A percentile compares a stretch with the other conserved stretches of the same genome.
phyloP scores from a whole-genome alignment of 352 stramenopile genomes.

The Detonula confervacea region DNA sequence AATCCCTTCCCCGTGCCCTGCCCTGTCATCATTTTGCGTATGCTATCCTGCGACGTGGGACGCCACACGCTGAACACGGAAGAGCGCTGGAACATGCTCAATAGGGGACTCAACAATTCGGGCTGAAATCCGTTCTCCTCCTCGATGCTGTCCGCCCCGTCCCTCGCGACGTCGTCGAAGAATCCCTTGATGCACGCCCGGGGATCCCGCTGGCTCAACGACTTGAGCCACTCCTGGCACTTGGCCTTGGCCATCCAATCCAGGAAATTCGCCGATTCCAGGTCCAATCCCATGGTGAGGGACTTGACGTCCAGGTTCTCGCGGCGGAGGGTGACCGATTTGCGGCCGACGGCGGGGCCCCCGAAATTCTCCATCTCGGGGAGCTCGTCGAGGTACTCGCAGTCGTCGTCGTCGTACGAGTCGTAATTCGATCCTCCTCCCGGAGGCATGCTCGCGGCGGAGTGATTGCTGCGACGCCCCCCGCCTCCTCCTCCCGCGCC shows the following conservation, averaged over 20 bases:
- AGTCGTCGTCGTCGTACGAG: too few relatives aligned
- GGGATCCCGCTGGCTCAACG: slow-evolving; percentile 51
- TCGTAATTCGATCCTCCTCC: too few relatives aligned
- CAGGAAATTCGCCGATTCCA: slow-evolving; percentile 41
- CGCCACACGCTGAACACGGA: slow-evolving; percentile 60
- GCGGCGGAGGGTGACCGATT: slow-evolving; percentile 6
- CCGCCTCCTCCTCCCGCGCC: too few relatives aligned
- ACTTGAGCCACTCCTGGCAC: slow-evolving; percentile 49
- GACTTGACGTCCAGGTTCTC: slow-evolving; percentile 30
- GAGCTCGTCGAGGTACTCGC: background rate
- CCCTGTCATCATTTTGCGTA: slow-evolving; percentile 74
- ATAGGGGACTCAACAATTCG: slow-evolving; percentile 47
- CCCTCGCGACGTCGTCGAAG: slow-evolving; percentile 62
- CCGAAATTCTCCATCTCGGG: too few relatives aligned
- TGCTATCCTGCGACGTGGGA: slow-evolving; percentile 49
- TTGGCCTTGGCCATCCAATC: slow-evolving; percentile 41
- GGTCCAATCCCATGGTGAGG: slow-evolving; percentile 39
- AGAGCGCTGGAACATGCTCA: slow-evolving; percentile 50
- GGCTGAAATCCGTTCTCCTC: slow-evolving; percentile 37
- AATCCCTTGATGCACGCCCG: slow-evolving; percentile 59
- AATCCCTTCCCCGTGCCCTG: slow-evolving; percentile 72
- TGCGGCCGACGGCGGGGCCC: background rate
- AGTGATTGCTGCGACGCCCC: too few relatives aligned
- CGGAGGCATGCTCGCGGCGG: too few relatives aligned
- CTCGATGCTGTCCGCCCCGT: slow-evolving; percentile 50